Evolutionary conservation across 768 basidiomycete genomes (phyloP).

Genomic region (Pholiota molesta): DNA sequence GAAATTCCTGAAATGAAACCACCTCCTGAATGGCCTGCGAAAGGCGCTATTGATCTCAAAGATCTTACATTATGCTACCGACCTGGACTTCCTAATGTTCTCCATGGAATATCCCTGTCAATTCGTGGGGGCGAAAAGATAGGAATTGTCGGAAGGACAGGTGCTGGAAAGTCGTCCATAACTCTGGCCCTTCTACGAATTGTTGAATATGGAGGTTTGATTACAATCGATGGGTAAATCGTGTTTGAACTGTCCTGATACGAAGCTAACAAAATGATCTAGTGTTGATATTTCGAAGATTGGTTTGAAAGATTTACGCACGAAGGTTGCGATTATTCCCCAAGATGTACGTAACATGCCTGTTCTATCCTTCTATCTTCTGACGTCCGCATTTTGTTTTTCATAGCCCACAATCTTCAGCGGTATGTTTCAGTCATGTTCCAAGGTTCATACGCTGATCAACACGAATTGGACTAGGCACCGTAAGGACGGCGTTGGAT

Average conservation of each 20-base stretch:
- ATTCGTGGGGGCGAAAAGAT: slow-evolving; percentile 74
- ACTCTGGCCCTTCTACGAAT: slow-evolving; percentile 70
- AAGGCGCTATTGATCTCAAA: slow-evolving; percentile 64
- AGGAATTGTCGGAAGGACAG: slow-evolving; percentile 70
- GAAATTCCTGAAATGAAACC: slow-evolving; percentile 60
- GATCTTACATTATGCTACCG: slow-evolving; percentile 66
- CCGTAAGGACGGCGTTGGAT: slow-evolving; percentile 60
- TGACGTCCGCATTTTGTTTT: background rate
- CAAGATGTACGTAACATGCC: slow-evolving; percentile 45
- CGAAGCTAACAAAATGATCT: slow-evolving; percentile 12
- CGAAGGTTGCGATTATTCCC: slow-evolving; percentile 65
- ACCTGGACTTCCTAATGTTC: slow-evolving; percentile 70
- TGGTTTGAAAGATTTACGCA: slow-evolving; percentile 64
- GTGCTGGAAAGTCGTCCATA: slow-evolving; percentile 65
- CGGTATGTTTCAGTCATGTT: slow-evolving; percentile 31
- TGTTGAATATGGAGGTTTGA: slow-evolving; percentile 67
- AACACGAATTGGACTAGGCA: slow-evolving; percentile 41
- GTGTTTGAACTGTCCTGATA: background rate
- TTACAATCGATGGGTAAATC: slow-evolving; percentile 61
- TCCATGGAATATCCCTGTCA: slow-evolving; percentile 63
- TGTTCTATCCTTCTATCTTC: background rate
- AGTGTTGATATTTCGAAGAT: slow-evolving; percentile 70
- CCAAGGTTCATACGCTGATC: slow-evolving; percentile 15
- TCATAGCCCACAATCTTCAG: slow-evolving; percentile 57
- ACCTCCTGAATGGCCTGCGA: slow-evolving; percentile 60